Evolutionary conservation across 352 stramenopile genomes (phyloP), one percentile per base, ranked within the genome.

Genomic region (Ophiocytium majus): DNA sequence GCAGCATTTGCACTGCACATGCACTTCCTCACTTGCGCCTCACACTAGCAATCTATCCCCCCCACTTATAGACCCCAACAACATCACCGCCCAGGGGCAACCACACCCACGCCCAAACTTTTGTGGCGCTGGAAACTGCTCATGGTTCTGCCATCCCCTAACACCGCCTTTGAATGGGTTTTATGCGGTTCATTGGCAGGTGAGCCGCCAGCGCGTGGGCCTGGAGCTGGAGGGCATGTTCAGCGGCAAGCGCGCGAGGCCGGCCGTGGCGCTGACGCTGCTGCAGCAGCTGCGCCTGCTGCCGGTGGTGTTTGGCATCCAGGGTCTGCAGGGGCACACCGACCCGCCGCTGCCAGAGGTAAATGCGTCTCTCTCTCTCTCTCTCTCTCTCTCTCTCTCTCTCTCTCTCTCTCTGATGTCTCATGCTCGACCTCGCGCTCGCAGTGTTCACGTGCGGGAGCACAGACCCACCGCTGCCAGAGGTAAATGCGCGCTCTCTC

Each of bases 211-310:
- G 63, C 83, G 86, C 37, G 37, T 89, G 32, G 86, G 86, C 28
- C 23, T 32, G 50, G 86, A 89, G 50, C 34, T 89, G 19, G 86
- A 63, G 1, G 86, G 86, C 32, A 89, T 89, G 83, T 74, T 89
- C 0, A 85, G 28, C 10, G 86, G 86, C 19, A 89, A 89, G 71
- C 83, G 31, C 31, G 85, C 85, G 34, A 34, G 81, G 32, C 85
- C 85, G 32, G 85, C 49, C 32, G 28, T 82, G 0, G 85, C 85
- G 9, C 80, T 88, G 17, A 82, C 80, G n/a, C 36, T 86, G 31
- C 64, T 88, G 74, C 50, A 86, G 36, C 57, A 84, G 23, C 80
- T 85, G 9, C 75, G 82, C 79, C 85, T 88, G 23, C n/a, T 64
- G 10, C 1, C 43, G 9, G 64, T 71, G 17, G 66, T 88, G 37